Conservation (phyloP, 495 filamentous ascomycete species). For the Penicillium paradoxum region DNA sequence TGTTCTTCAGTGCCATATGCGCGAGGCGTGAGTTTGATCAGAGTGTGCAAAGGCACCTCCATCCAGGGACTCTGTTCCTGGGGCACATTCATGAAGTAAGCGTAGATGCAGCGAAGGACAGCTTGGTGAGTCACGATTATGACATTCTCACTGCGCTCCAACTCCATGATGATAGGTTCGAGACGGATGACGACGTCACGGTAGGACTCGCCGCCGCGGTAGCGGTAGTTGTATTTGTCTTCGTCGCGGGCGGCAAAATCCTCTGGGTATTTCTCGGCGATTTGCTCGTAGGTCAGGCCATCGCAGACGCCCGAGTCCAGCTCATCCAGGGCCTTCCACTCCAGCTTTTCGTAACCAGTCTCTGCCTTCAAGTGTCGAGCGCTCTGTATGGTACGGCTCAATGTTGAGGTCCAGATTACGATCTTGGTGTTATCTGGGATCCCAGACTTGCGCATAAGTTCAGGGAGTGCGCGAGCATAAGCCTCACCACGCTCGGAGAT, state of each 20-base stretch:
- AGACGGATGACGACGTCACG: conserved; percentile 96
- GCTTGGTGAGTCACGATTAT: conserved; percentile 98
- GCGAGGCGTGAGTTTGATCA: conserved; percentile 91
- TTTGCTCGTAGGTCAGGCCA: conserved; percentile 89
- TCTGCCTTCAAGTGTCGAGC: conserved; percentile 64
- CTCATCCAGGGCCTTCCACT: conserved; percentile 98
- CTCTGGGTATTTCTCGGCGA: conserved; percentile 83
- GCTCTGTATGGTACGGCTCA: conserved; percentile 87
- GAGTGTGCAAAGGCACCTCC: conserved; percentile 86
- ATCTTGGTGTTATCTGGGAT: conserved; percentile 75
- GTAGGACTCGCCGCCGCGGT: conserved; percentile 94
- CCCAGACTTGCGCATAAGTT: conserved; percentile 68
- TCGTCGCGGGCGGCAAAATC: conserved; percentile 93
- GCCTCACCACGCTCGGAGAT: conserved; percentile 81
- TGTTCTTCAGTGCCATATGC: conserved; percentile 92
- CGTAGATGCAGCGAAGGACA: conserved; percentile 92
- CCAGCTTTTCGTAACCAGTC: conserved; percentile 78
- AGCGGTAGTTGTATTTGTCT: conserved; percentile 99
- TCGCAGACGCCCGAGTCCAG: conserved; percentile 96
- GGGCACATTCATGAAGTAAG: conserved; percentile 95
- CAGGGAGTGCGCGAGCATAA: conserved; percentile 78
- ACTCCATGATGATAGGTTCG: conserved; percentile 98
- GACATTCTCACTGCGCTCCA: conserved; percentile 93
- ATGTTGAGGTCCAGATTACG: conserved; percentile 95
- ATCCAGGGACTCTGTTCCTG: conserved; percentile 97